Evolutionary conservation across 768 basidiomycete species (phyloP).

Genomic region (Fistulinella prunicolor): DNA sequence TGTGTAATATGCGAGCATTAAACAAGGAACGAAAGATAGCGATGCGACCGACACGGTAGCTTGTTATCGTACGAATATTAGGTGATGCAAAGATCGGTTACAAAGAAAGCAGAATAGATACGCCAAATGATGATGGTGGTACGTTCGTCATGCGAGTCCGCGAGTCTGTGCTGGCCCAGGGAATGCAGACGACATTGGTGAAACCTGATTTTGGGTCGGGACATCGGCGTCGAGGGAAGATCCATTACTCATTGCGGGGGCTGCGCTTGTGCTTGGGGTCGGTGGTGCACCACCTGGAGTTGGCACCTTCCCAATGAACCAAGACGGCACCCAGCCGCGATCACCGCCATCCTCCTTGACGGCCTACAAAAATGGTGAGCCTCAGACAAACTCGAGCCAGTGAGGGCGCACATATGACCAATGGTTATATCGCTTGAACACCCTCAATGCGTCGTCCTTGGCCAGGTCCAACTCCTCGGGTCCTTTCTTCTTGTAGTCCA

Average conservation of each 20-base stretch:
- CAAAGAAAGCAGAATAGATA: constrained; percentile 24
- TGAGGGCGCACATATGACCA: constrained; percentile 79
- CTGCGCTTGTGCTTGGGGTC: constrained; percentile 50
- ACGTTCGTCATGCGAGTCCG: constrained; percentile 18
- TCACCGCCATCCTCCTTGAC: constrained; percentile 93
- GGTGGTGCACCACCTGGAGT: constrained; percentile 40
- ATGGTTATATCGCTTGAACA: constrained; percentile 98
- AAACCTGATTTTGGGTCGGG: constrained; percentile 48
- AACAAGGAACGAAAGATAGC: constrained; percentile 27
- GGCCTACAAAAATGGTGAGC: constrained; percentile 48
- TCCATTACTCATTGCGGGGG: constrained; percentile 29
- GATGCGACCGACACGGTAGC: constrained; percentile 16
- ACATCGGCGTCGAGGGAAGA: constrained; percentile 39
- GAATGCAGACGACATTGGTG: constrained; percentile 84
- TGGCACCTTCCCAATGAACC: constrained; percentile 91
- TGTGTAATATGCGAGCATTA: constrained; percentile 27
- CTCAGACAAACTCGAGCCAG: neutral
- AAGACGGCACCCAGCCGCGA: constrained; percentile 96
- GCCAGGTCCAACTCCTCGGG: constrained; percentile 87
- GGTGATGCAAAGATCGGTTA: constrained; percentile 20
- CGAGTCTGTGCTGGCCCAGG: constrained; percentile 38
- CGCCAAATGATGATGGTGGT: constrained; percentile 9
- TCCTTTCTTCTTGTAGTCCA: constrained; percentile 94
- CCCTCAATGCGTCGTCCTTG: constrained; percentile 85
- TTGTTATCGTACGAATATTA: constrained; percentile 22